phyloP scores from a whole-genome alignment of 2,329 filamentous ascomycete species.

The Fusarium secorum region DNA sequence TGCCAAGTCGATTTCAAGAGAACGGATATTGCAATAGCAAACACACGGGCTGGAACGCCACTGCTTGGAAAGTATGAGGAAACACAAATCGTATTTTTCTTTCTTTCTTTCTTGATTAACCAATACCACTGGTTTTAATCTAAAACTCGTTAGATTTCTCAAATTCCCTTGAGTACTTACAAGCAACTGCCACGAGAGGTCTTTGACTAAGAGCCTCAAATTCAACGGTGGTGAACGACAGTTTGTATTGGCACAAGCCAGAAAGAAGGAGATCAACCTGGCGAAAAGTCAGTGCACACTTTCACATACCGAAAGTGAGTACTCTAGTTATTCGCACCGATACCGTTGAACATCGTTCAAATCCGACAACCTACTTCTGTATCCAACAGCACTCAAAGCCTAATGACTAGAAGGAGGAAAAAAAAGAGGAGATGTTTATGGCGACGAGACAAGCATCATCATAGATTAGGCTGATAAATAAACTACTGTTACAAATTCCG shows the following conservation, averaged over 20 bases:
- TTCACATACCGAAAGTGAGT: neutral
- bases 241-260: neutral
- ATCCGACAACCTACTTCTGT: neutral
- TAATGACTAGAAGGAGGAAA: neutral
- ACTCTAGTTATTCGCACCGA: neutral
- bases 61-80: constrained; percentile 2
- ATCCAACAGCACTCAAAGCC: neutral
- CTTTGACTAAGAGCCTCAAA: neutral
- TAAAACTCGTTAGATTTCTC: neutral
- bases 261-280: neutral
- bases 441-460: constrained; percentile 3
- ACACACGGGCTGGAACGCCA: neutral
- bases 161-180: neutral
- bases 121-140: neutral
- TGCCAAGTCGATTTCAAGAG: neutral
- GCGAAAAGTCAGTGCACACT: neutral
- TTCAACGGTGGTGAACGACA: neutral
- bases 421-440: neutral
- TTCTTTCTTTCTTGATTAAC: constrained; percentile 1
- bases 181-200: neutral
- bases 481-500: constrained; percentile 32
- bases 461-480: constrained; percentile 27
- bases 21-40: neutral
- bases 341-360: neutral
- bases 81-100: constrained; percentile 1